A percentile compares a stretch with the other conserved stretches of the same genome.
Conservation (phyloP, 306 rosid genomes). For the Cercis canadensis region DNA sequence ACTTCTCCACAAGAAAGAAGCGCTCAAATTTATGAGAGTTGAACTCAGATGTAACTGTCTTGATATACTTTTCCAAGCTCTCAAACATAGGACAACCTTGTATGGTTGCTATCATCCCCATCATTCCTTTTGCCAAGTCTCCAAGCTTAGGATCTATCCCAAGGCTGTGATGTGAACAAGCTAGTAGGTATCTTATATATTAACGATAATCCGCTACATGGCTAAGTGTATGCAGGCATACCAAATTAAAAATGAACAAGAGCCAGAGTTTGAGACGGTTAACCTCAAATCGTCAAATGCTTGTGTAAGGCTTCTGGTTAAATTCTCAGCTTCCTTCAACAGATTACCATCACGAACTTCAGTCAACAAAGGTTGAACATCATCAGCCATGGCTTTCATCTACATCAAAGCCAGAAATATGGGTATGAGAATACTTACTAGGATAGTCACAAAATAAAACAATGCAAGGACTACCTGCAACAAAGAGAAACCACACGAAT, state of each 20-base stretch:
- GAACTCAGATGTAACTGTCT: not conserved
- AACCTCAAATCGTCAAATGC: constrained; percentile 88
- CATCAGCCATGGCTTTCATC: constrained; percentile 96
- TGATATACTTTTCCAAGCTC: not conserved
- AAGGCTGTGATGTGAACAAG: constrained; percentile 23
- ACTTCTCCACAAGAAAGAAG: not conserved
- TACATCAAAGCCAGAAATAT: constrained; percentile 66
- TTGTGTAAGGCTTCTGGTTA: constrained; percentile 75
- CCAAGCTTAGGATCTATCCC: constrained; percentile 9
- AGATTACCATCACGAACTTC: constrained; percentile 84
- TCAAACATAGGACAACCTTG: constrained; percentile 2
- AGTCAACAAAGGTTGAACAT: constrained; percentile 88
- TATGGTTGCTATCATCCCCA: not conserved
- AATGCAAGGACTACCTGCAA: not conserved
- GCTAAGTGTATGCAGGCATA: constrained; percentile 17
- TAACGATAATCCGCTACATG: not conserved
- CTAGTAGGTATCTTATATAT: not conserved
- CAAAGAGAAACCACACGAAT: constrained; percentile 22
- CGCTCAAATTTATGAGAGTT: not conserved
- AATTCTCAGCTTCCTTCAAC: constrained; percentile 76
- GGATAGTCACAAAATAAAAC: constrained; percentile 14
- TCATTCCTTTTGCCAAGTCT: not conserved
- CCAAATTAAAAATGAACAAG: constrained; percentile 6
- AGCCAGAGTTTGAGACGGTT: constrained; percentile 35
- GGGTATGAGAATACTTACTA: constrained; percentile 58